Conservation (phyloP, 2,329 filamentous ascomycete genomes). For the Exophiala calicioides region DNA sequence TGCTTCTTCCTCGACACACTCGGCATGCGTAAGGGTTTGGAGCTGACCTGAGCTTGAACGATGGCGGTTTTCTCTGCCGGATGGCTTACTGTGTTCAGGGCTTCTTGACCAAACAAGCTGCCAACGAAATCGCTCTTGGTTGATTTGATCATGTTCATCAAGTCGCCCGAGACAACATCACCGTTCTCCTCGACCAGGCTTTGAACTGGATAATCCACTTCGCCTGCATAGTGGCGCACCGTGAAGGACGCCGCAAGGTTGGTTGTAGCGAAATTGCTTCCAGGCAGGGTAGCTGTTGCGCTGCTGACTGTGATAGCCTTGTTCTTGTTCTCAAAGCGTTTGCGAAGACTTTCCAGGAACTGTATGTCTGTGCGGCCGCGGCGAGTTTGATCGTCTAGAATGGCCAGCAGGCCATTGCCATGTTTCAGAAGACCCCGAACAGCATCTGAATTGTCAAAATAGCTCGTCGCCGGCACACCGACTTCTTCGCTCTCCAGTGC, state of each 20-base stretch:
- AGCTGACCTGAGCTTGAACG: conserved; percentile 94
- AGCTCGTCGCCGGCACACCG: conserved; percentile 83
- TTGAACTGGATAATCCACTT: conserved; percentile 88
- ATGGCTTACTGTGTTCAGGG: conserved; percentile 87
- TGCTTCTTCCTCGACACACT: conserved; percentile 85
- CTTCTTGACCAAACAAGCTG: conserved; percentile 94
- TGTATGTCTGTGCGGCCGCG: conserved; percentile 87
- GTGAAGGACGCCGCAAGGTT: conserved; percentile 81
- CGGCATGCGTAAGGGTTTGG: conserved; percentile 87
- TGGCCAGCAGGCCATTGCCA: conserved; percentile 88
- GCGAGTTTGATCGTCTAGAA: conserved; percentile 92
- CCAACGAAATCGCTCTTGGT: conserved; percentile 87
- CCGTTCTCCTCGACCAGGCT: conserved; percentile 93
- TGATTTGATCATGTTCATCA: conserved; percentile 89
- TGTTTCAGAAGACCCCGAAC: conserved; percentile 88
- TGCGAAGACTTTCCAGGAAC: conserved; percentile 83
- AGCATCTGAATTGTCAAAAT: conserved; percentile 96
- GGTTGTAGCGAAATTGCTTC: conserved; percentile 85
- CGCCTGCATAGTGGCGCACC: conserved; percentile 91
- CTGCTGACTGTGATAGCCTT: conserved; percentile 79
- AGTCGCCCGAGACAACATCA: conserved; percentile 90
- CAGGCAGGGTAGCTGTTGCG: conserved; percentile 73
- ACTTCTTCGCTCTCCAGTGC: conserved; percentile 94
- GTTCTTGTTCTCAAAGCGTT: conserved; percentile 93
- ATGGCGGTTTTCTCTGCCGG: conserved; percentile 87